These are phyloP conservation scores for Epichloe uncinata DNA, from an alignment of 2,329 filamentous ascomycete genomes.

Conservation along the genomic window DNA sequence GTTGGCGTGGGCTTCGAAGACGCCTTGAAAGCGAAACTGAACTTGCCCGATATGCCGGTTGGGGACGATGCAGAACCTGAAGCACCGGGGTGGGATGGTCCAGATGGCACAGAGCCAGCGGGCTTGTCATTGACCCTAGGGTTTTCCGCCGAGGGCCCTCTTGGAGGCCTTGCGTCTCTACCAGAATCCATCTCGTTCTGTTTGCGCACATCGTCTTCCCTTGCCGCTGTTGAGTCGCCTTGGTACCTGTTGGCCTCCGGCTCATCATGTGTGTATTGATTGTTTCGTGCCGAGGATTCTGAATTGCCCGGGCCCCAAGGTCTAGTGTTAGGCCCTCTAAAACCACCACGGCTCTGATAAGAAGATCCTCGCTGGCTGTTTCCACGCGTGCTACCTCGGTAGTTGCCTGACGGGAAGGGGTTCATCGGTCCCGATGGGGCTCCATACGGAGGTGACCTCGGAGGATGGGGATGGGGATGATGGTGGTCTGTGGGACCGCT, in stretches of 20 bases:
- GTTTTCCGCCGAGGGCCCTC: not conserved
- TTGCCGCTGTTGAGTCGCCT: conserved; percentile 3
- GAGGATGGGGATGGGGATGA: conserved; percentile 34
- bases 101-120: not conserved
- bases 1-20: conserved; percentile 45
- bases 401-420: conserved; percentile 33
- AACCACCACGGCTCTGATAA: conserved; percentile 41
- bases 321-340: conserved; percentile 50
- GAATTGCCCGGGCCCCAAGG: conserved; percentile 49
- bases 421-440: conserved; percentile 44
- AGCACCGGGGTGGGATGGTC: not conserved
- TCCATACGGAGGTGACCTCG: conserved; percentile 39
- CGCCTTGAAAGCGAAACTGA: conserved; percentile 87
- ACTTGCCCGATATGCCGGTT: conserved; percentile 47
- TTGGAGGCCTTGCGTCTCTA: not conserved
- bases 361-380: conserved; percentile 37
- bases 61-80: conserved; percentile 37
- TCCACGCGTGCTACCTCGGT: conserved; percentile 16
- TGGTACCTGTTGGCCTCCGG: conserved; percentile 9
- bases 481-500: conserved; percentile 41
- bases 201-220: not conserved
- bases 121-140: not conserved
- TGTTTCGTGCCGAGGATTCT: conserved; percentile 10
- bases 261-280: conserved; percentile 7
- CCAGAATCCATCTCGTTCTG: not conserved